Conservation (phyloP, 2,329 filamentous ascomycete species). For the Aspergillus ochraceoroseus region DNA sequence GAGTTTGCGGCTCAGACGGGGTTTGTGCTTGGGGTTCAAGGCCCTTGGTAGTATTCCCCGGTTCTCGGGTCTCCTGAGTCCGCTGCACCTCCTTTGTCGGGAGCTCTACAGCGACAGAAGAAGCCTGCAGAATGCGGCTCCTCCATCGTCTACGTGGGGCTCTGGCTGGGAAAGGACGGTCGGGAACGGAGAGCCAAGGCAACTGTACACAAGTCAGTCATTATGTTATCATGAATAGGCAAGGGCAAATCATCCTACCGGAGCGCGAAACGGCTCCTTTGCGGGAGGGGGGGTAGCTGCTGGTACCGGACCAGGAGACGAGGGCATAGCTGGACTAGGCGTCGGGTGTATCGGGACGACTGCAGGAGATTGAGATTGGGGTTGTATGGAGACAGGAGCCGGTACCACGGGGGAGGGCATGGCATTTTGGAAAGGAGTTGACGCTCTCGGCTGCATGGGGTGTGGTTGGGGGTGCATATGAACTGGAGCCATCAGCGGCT, state of each 20-base stretch:
- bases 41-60: constrained; percentile 23
- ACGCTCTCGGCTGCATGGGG: constrained; percentile 35
- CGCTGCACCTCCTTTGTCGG: constrained; percentile 44
- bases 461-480: constrained; percentile 36
- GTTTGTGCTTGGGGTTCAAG: constrained; percentile 20
- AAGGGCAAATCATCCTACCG: constrained; percentile 34
- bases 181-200: constrained; percentile 57
- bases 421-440: constrained; percentile 36
- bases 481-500: constrained; percentile 38
- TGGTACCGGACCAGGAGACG: constrained; percentile 27
- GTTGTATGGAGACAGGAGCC: constrained; percentile 27
- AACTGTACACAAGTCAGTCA: constrained; percentile 36
- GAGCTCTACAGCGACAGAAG: constrained; percentile 44
- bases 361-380: constrained; percentile 28
- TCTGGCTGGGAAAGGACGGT: constrained; percentile 51
- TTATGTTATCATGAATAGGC: background rate
- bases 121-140: constrained; percentile 33
- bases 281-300: constrained; percentile 25
- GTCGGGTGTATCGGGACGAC: constrained; percentile 22
- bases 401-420: constrained; percentile 35
- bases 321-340: constrained; percentile 34
- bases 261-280: constrained; percentile 48
- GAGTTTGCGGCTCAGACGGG: constrained; percentile 51
- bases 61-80: constrained; percentile 21
- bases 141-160: constrained; percentile 47